Conservation (phyloP, 257 asterid species). For the Salvia miltiorrhiza region DNA sequence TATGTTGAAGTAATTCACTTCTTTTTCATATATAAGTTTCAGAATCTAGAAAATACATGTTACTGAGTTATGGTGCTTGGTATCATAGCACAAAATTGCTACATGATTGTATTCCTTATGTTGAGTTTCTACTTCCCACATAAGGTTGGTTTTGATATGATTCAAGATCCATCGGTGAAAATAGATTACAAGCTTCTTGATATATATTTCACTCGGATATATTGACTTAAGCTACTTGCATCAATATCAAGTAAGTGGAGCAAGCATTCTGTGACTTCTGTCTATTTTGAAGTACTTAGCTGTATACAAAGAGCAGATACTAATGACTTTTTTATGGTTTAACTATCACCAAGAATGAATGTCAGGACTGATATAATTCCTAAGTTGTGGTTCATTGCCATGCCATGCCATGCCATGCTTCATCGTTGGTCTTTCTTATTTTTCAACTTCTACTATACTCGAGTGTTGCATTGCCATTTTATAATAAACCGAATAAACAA, state of each 20-base stretch:
- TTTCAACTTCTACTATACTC: neutral
- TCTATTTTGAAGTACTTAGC: neutral
- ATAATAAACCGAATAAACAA: neutral
- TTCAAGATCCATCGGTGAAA: neutral
- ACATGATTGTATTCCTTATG: neutral
- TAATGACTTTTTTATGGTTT: neutral
- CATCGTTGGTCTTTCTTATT: neutral
- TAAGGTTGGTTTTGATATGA: neutral
- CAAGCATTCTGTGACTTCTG: neutral
- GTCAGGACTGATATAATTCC: neutral
- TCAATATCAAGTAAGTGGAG: neutral
- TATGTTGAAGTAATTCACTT: conserved; percentile 2
- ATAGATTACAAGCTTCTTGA: neutral
- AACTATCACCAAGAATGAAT: neutral
- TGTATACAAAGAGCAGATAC: neutral
- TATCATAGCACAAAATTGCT: neutral
- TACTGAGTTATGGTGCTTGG: neutral
- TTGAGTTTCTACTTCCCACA: neutral
- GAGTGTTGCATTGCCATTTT: neutral
- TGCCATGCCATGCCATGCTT: neutral
- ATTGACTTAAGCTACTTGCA: neutral
- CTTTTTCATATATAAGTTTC: neutral
- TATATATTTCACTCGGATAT: neutral
- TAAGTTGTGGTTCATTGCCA: neutral
- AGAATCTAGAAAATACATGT: neutral